Base-by-base conservation (phyloP, 2,329 filamentous ascomycete species). In the Fusarium subglutinans region DNA sequence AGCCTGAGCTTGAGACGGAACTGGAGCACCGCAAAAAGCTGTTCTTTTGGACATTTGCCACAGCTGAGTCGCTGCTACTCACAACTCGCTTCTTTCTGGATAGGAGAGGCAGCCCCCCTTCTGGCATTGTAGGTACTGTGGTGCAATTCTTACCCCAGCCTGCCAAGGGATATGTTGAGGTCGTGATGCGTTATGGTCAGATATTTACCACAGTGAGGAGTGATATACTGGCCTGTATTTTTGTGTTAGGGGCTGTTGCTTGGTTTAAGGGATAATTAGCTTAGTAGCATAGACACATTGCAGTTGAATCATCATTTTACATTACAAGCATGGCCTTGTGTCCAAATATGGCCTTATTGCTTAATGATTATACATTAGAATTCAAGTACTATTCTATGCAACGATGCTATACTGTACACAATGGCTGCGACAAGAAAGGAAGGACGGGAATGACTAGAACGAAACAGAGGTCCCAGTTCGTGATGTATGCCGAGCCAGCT, bases 11-110 rank as follows among this genome's bases (percentile, higher is more conserved):
- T 20, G 79, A 80, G 56, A 78, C 78, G 18, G 80, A 80, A 45
- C 68, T 79, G 28, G 81, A 82, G 66, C 80, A 76, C 55, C 81
- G 78, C 48, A 81, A 79, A 72, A 77, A 70, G 53, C 58, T 83
- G 28, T 92, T 95, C 82, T 95, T 96, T 82, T 94, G 91, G 85
- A 87, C 93, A n/a, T 96, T 96, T 80, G 91, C 93, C 11, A 94
- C 93, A 1, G 91, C 90, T 38, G 93, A 96, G 83, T 87, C 94
- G 17, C 80, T 94, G 60, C 84, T 96, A 72, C 89, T 96, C 73
- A 92, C 90, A 4, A 91, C 89, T 37, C 86, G 93, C 30, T 93
- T 92, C 80, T 90, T 94, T 75, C 79, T 94, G 58, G 92, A 94
- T 76, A 90, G 89, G 75, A 88, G 88, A 30, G 81, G 84, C 44